Evolutionary conservation across 768 basidiomycete species (phyloP), one percentile per base, ranked within the genome.

Genomic region (Rhizopogon vesiculosus): DNA sequence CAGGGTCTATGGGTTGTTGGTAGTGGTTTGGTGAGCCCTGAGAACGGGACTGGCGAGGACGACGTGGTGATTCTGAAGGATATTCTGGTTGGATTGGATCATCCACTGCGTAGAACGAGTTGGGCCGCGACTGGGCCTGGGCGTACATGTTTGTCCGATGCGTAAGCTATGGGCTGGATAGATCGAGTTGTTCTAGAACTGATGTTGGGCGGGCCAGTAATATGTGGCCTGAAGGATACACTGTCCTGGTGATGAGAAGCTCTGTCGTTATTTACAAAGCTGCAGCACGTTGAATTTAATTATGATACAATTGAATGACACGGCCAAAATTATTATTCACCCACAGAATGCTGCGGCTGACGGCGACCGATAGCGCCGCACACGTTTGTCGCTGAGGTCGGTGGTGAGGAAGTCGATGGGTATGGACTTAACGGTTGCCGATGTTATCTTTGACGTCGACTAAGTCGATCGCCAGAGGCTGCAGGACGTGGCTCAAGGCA

Each of bases 51-150:
- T 66, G 62, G 60, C 60, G 58, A 35, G 65, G 42, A 28, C 53
- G 54, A 31, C 55, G 58, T 5, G 58, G 46, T 13, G 45, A 43
- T 5, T 60, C 59, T 46, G 58, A 33, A 33, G 43, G 49, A 45
- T 56, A 59, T 29, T 61, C 61, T 41, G 38, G 42, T 28, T 39
- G 43, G 31, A 53, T 48, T 33, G 51, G 25, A 40, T 42, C 59
- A 51, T 69, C 63, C 28, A 67, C 70, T 53, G 67, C 62, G 8
- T 72, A 70, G 58, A 72, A 72, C 13, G 69, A 72, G 62, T 66
- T 68, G 48, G 68, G 66, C 59, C 71, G 74, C 18, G 72, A 69
- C 10, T 69, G 60, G 54, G 67, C 67, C 59, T 67, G 68, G 42
- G 66, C 53, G 62, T 66, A 64, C 71, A 73, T 72, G 54, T 48